Conservation (phyloP, 495 filamentous ascomycete species). For the Xylaria scruposa region DNA sequence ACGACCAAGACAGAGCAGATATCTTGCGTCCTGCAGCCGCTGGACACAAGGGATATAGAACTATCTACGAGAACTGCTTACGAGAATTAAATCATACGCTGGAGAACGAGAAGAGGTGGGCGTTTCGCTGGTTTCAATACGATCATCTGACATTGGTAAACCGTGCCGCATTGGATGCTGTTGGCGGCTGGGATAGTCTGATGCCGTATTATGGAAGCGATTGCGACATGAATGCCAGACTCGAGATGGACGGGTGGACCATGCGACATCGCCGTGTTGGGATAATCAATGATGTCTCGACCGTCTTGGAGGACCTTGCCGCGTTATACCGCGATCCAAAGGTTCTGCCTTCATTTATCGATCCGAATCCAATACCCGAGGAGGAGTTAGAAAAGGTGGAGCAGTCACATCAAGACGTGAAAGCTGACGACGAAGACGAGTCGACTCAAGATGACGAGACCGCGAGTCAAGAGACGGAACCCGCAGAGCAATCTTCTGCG, state of each 20-base stretch:
- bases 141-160: slow-evolving; percentile 59
- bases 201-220: slow-evolving; percentile 68
- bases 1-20: slow-evolving; percentile 44
- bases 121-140: slow-evolving; percentile 42
- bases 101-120: slow-evolving; percentile 37
- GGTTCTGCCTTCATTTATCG: slow-evolving; percentile 36
- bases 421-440: slow-evolving; percentile 24
- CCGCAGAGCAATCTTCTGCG: background rate
- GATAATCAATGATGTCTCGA: slow-evolving; percentile 55
- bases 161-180: slow-evolving; percentile 53
- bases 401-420: slow-evolving; percentile 9
- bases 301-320: slow-evolving; percentile 47
- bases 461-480: background rate
- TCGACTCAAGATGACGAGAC: background rate
- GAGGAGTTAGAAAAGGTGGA: slow-evolving; percentile 23
- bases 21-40: slow-evolving; percentile 39
- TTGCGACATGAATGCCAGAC: slow-evolving; percentile 64
- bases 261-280: slow-evolving; percentile 49
- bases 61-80: slow-evolving; percentile 50
- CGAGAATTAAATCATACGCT: slow-evolving; percentile 40
- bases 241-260: slow-evolving; percentile 55
- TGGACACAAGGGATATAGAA: slow-evolving; percentile 48
- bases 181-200: slow-evolving; percentile 66
- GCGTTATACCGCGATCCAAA: slow-evolving; percentile 47
- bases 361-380: slow-evolving; percentile 42